Conservation (phyloP, 192 early-diverging fungal species). For the Backusella macrospora region DNA sequence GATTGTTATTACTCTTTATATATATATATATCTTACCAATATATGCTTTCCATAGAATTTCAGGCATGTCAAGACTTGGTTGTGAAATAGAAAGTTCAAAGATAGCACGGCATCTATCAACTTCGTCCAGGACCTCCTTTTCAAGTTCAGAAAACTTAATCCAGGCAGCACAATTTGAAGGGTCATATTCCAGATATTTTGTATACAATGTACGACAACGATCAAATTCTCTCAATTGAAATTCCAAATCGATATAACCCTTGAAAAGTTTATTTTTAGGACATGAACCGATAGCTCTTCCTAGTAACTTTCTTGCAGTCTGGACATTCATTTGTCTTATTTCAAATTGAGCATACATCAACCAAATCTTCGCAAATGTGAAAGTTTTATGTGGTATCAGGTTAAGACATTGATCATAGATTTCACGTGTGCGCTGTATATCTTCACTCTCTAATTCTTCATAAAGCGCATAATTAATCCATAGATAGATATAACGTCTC, state of each 20-base stretch:
- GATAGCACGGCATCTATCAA: conserved; percentile 81
- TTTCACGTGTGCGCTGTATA: conserved; percentile 73
- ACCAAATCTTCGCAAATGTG: conserved; percentile 98
- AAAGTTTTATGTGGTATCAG: conserved; percentile 92
- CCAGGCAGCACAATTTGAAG: conserved; percentile 91
- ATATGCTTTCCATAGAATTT: conserved; percentile 97
- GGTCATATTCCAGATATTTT: conserved; percentile 89
- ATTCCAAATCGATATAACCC: conserved; percentile 95
- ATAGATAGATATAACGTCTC: conserved; percentile 98
- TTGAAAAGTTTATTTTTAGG: conserved; percentile 94
- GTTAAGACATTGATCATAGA: conserved; percentile 82
- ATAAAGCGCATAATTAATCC: conserved; percentile 97
- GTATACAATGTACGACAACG: conserved; percentile 87
- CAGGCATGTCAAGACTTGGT: conserved; percentile 94
- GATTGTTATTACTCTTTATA: background rate
- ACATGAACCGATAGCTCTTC: conserved; percentile 82
- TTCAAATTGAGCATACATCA: conserved; percentile 91
- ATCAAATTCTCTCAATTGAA: conserved; percentile 93
- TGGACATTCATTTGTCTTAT: conserved; percentile 75
- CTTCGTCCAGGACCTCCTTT: conserved; percentile 73
- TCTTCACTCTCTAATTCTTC: conserved; percentile 90
- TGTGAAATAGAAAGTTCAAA: conserved; percentile 93
- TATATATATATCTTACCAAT: conserved; percentile 53
- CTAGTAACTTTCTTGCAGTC: conserved; percentile 79
- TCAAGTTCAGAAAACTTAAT: conserved; percentile 97